A percentile compares a stretch with the other conserved stretches of the same genome.
Conservation (phyloP, 768 basidiomycete genomes). For the Lyophyllum shimeji region DNA sequence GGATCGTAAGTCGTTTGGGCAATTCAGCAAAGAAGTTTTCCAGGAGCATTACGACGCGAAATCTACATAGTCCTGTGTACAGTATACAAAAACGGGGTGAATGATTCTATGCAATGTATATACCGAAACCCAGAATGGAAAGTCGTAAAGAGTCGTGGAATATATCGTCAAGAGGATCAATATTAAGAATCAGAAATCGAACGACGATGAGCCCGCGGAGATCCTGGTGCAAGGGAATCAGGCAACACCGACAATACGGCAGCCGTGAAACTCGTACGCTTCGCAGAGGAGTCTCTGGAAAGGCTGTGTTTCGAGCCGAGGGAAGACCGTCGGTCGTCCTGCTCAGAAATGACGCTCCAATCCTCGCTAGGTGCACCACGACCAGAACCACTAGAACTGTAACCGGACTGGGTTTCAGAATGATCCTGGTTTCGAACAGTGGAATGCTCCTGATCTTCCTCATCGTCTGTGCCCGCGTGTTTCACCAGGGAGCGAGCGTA, state of each 20-base stretch:
- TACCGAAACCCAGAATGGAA: conserved; percentile 9
- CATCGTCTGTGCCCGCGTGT: conserved; percentile 36
- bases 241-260: conserved; percentile 64
- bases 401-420: conserved; percentile 43
- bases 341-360: conserved; percentile 86
- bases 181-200: conserved; percentile 33
- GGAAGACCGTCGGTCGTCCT: conserved; percentile 60
- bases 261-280: conserved; percentile 63
- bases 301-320: conserved; percentile 50
- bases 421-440: conserved; percentile 33
- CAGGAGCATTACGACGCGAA: conserved; percentile 46
- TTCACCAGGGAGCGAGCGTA: conserved; percentile 90
- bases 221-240: conserved; percentile 44
- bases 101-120: conserved; percentile 23
- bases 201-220: conserved; percentile 40
- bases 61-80: conserved; percentile 23
- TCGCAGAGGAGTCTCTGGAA: conserved; percentile 35
- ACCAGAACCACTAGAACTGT: conserved; percentile 56
- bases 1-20: conserved; percentile 75
- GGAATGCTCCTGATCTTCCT: conserved; percentile 34
- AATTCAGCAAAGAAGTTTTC: conserved; percentile 85
- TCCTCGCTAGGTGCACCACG: conserved; percentile 68
- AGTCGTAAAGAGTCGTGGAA: not conserved
- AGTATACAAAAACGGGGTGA: conserved; percentile 9
- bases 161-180: not conserved